Evolutionary conservation across 2,329 filamentous ascomycete genomes (phyloP), one percentile per base, ranked within the genome.

Genomic region (Magnaporthiopsis rhizophila): DNA sequence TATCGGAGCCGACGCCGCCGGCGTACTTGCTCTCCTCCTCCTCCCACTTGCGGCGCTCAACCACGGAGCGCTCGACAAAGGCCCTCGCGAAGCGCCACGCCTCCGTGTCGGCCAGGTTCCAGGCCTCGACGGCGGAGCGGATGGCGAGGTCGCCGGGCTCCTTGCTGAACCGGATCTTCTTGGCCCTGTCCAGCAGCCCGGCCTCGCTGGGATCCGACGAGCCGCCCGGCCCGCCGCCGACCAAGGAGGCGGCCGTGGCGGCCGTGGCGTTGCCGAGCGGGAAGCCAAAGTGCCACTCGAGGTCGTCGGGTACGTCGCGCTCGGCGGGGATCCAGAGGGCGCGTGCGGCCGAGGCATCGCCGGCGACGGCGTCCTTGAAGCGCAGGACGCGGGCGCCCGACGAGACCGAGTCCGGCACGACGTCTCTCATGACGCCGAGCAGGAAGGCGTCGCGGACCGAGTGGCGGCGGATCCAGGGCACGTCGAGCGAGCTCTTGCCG

Each of bases 251-350:
- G 60, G 81, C 83, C 34, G 81, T 78, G 57, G 81, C 75, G 4
- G 83, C 79, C 13, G 79, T 77, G 63, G 66, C 67, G 38, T 65
- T 67, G 28, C 69, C 70, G 12, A 97, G 82, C 18, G 82, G 80
- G 75, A 98, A 98, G 64, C 94, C 95, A 73, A 98, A 91, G 69
- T 89, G 84, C 92, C 92, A 98, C 72, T 94, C 89, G 2, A 97
- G 79, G 68, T 95, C 89, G n/a, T 83, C 74, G 3, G 89, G 86
- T 9, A 88, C 77, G 21, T 79, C 77, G 58, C 79, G 78, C 71
- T 89, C 85, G n/a, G 91, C 90, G 0, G 88, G 89, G 26, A 97
- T 79, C 93, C 93, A 97, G 26, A 97, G 79, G 0, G 88, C 87
- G 68, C 86, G 86, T 0, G 86, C 80, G 0, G 82, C 78, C 21